Base-by-base conservation (phyloP, 1,139 yeast species). In the Taphrina populina region DNA sequence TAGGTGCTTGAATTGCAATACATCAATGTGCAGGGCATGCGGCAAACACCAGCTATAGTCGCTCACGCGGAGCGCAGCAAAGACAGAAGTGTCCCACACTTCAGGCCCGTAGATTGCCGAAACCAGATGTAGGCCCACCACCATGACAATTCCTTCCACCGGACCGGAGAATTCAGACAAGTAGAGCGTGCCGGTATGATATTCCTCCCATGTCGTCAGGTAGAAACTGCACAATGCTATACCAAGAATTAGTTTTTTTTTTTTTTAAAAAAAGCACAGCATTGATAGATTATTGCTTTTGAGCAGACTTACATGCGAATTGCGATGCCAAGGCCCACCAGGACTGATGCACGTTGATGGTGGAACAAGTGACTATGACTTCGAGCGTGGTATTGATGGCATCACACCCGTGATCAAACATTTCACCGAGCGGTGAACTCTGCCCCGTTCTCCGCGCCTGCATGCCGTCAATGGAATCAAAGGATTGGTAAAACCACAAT, bases 381-480 rank as follows among this genome's bases (percentile, higher is more conserved):
- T 49, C 74, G 56, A 71, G 65, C 35, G 72, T 65, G 62, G 76
- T 83, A 68, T 84, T 84, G 65, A 84, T 76, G 1, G 90, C 84
- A 69, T 84, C 94, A 58, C 54, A 57, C 30, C 88, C 85, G 64
- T 84, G 94, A 68, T 84, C 94, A 66, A 84, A 84, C 61, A 84
- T 74, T 68, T 84, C 92, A 13, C 92, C 94, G 62, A 84, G 73
- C 1, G 94, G 92, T 2, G 88, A 85, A 58, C 83, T 76, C 65
- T 84, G 85, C 26, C 86, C 85, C 0, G 92, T 84, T 64, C 80
- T 68, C 62, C 94, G 75, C 29, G 58, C 51, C 43, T 20, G 94
- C 94, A 69, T 84, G 92, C 64, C 83, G 80, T 8, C 94, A 90
- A 67, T 84, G 90, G 66, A 88, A 70, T 84, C 94, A 73, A 84